phyloP scores from a whole-genome alignment of 495 filamentous ascomycete genomes.

The Xylaria telfairii region DNA sequence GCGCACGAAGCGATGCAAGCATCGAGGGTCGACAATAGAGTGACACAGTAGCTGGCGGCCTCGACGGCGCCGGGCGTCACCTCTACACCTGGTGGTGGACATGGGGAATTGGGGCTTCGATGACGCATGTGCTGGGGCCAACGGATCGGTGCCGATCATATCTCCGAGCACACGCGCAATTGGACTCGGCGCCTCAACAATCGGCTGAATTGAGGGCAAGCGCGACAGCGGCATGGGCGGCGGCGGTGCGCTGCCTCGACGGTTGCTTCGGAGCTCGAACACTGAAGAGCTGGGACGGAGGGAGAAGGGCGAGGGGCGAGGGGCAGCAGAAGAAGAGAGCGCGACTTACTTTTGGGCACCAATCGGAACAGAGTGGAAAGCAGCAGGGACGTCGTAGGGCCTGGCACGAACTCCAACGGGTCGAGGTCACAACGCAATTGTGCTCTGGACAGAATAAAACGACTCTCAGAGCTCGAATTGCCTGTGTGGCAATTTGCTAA shows the following conservation, averaged over 20 bases:
- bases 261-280: slow-evolving; percentile 29
- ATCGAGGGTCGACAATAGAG: not conserved
- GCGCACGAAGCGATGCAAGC: slow-evolving; percentile 5
- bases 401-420: slow-evolving; percentile 45
- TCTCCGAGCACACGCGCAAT: slow-evolving; percentile 26
- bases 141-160: slow-evolving; percentile 34
- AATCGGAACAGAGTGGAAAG: slow-evolving; percentile 46
- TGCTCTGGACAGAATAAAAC: slow-evolving; percentile 42
- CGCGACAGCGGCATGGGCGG: not conserved
- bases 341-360: slow-evolving; percentile 49
- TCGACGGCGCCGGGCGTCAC: not conserved
- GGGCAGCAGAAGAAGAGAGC: slow-evolving; percentile 20
- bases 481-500: slow-evolving; percentile 43
- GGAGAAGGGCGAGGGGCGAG: not conserved
- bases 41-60: not conserved
- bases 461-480: slow-evolving; percentile 39
- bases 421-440: slow-evolving; percentile 39
- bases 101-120: slow-evolving; percentile 29
- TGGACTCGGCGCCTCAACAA: slow-evolving; percentile 11
- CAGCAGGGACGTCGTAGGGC: slow-evolving; percentile 40
- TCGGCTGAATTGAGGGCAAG: slow-evolving; percentile 19
- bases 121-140: slow-evolving; percentile 40
- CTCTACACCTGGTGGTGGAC: slow-evolving; percentile 7
- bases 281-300: slow-evolving; percentile 29
- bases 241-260: not conserved